Evolutionary conservation across 1,139 yeast species (phyloP).

Genomic region (Protomyces inouyei): DNA sequence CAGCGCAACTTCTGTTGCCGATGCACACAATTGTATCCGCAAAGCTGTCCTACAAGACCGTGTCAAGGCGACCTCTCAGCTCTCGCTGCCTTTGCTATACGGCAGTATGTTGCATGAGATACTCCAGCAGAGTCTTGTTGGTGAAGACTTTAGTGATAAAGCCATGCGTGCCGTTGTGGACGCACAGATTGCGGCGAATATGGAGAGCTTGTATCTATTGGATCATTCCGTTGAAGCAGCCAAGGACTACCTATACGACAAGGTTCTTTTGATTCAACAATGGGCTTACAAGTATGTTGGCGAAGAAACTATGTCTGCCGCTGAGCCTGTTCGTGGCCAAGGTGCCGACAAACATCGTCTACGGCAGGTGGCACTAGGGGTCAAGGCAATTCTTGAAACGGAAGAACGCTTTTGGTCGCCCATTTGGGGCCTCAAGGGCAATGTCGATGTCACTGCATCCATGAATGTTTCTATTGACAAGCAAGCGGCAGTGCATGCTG

Average conservation of each 20-base stretch:
- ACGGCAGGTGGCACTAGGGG: slow-evolving; percentile 38
- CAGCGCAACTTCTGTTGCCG: slow-evolving; percentile 77
- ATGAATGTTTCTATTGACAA: slow-evolving; percentile 42
- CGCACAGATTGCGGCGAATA: slow-evolving; percentile 43
- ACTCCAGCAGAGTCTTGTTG: slow-evolving; percentile 61
- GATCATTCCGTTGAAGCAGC: slow-evolving; percentile 51
- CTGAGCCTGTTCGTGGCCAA: slow-evolving; percentile 11
- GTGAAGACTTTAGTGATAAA: slow-evolving; percentile 45
- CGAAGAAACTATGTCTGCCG: slow-evolving; percentile 26
- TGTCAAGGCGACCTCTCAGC: slow-evolving; percentile 53
- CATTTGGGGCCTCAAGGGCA: slow-evolving; percentile 82
- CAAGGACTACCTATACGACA: slow-evolving; percentile 47
- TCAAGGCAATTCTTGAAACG: slow-evolving; percentile 65
- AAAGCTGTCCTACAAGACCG: slow-evolving; percentile 59
- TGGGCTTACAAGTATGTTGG: slow-evolving; percentile 57
- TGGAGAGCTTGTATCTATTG: slow-evolving; percentile 56
- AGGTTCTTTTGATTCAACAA: slow-evolving; percentile 53
- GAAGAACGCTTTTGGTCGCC: slow-evolving; percentile 95
- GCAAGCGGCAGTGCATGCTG: slow-evolving; percentile 25
- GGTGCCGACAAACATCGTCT: slow-evolving; percentile 11
- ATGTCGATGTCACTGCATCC: slow-evolving; percentile 80
- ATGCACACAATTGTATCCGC: slow-evolving; percentile 67
- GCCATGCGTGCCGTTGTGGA: slow-evolving; percentile 49
- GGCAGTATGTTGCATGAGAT: slow-evolving; percentile 78
- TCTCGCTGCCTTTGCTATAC: slow-evolving; percentile 57